Conservation (phyloP, 2,329 filamentous ascomycete species). For the Neonectria neomacrospora region DNA sequence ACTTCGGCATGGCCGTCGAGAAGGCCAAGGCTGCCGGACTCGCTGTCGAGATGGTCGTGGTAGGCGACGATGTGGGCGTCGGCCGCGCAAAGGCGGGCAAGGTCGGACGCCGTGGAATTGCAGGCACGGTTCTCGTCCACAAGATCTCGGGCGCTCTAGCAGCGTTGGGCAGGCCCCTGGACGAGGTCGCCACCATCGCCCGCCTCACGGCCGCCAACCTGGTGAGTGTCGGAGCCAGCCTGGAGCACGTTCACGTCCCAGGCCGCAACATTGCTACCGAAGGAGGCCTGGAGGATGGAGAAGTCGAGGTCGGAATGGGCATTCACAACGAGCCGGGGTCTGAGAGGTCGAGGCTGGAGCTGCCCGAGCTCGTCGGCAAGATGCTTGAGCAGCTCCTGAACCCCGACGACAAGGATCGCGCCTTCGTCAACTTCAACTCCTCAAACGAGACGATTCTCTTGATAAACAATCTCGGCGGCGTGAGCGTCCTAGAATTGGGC, state of each 20-base stretch:
- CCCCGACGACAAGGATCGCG: slow-evolving; percentile 73
- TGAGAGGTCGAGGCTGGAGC: slow-evolving; percentile 60
- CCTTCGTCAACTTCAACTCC: slow-evolving; percentile 71
- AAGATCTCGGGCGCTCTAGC: slow-evolving; percentile 90
- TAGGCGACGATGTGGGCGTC: slow-evolving; percentile 92
- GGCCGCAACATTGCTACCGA: slow-evolving; percentile 73
- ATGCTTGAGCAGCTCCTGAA: slow-evolving; percentile 80
- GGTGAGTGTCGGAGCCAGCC: slow-evolving; percentile 84
- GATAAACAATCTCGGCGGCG: slow-evolving; percentile 80
- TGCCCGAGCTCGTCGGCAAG: slow-evolving; percentile 66
- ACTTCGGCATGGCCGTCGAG: slow-evolving; percentile 94
- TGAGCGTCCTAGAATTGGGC: slow-evolving; percentile 77
- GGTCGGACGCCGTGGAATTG: slow-evolving; percentile 89
- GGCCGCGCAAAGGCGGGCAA: slow-evolving; percentile 86
- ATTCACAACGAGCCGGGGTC: slow-evolving; percentile 78
- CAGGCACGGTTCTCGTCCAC: slow-evolving; percentile 89
- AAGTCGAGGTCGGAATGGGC: slow-evolving; percentile 79
- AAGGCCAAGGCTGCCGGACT: slow-evolving; percentile 86
- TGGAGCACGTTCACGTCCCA: slow-evolving; percentile 94
- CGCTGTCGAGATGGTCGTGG: slow-evolving; percentile 87
- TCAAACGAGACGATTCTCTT: slow-evolving; percentile 74
- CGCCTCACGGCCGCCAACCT: slow-evolving; percentile 78
- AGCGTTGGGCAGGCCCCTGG: slow-evolving; percentile 72
- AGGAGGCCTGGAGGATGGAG: slow-evolving; percentile 64
- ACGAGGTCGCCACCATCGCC: slow-evolving; percentile 79